Percentiles rank a stretch among this genome's conserved stretches.
Evolutionary conservation across 2,329 filamentous ascomycete genomes (phyloP).

Genomic region (Aspergillus piperis): DNA sequence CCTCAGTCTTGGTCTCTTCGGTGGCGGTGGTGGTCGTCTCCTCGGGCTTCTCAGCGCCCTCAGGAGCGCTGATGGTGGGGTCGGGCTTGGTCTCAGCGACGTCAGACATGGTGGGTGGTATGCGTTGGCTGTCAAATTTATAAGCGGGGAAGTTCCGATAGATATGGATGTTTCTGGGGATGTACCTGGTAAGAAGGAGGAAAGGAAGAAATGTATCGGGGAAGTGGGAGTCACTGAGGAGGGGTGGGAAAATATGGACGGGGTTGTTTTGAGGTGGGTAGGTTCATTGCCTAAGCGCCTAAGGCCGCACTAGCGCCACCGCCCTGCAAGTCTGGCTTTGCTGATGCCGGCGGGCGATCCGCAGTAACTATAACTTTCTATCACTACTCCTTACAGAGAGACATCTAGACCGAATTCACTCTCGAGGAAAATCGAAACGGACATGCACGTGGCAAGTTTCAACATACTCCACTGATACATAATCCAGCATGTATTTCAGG

Average conservation of each 20-base stretch:
- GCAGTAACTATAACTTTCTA: too few relatives aligned
- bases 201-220: constrained; percentile 10
- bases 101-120: constrained; percentile 43
- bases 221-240: constrained; percentile 12
- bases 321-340: constrained; percentile 1
- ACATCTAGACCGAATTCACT: too few relatives aligned
- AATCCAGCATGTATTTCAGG: constrained; percentile 7
- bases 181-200: constrained; percentile 14
- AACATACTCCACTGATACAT: constrained; percentile 19
- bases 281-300: constrained; percentile 19
- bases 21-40: constrained; percentile 38
- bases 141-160: constrained; percentile 1
- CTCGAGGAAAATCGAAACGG: not conserved
- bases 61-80: constrained; percentile 44
- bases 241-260: constrained; percentile 27
- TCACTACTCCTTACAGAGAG: too few relatives aligned
- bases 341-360: not conserved
- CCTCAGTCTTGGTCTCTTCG: constrained; percentile 27
- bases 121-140: constrained; percentile 12
- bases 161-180: not conserved
- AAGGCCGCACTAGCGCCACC: constrained; percentile 25
- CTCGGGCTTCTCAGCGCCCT: constrained; percentile 34
- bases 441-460: not conserved
- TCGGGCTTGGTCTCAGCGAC: constrained; percentile 46
- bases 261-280: constrained; percentile 28